A percentile compares a stretch with the other conserved stretches of the same genome.
Conservation (phyloP, 176 grass and related monocot species). For the Bromus sterilis region DNA sequence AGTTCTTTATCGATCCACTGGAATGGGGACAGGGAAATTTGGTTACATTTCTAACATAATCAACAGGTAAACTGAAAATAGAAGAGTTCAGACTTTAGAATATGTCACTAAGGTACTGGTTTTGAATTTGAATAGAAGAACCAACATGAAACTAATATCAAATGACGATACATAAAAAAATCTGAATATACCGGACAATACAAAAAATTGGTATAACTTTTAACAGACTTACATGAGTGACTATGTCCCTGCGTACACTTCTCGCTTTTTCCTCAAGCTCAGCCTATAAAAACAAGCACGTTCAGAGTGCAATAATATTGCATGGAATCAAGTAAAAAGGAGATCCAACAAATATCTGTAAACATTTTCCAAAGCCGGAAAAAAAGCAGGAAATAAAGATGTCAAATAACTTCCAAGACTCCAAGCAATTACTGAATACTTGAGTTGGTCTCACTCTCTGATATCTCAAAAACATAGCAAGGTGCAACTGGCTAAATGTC, state of each 20-base stretch:
- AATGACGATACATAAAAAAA: not conserved
- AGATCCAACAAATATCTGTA: not conserved
- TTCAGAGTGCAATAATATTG: not conserved
- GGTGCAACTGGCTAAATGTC: not conserved
- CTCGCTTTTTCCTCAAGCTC: conserved; percentile 71
- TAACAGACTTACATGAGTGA: conserved; percentile 64
- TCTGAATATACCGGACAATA: not conserved
- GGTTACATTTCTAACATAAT: not conserved
- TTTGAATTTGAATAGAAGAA: not conserved
- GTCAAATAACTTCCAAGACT: not conserved
- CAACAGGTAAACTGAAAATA: not conserved
- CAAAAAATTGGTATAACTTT: not conserved
- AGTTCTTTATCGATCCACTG: conserved; percentile 83
- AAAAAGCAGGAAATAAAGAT: not conserved
- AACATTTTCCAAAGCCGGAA: not conserved
- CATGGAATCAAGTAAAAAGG: conserved; percentile 10
- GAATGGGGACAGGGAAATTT: not conserved
- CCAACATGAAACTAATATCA: not conserved
- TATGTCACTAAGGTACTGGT: not conserved
- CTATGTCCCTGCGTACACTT: conserved; percentile 53
- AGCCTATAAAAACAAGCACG: conserved; percentile 40
- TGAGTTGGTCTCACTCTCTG: not conserved
- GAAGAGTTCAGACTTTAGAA: not conserved
- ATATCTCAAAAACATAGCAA: not conserved
- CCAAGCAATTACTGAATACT: not conserved